Evolutionary conservation across 169 alveolate species (phyloP).

Genomic region (Plasmodium inui): DNA sequence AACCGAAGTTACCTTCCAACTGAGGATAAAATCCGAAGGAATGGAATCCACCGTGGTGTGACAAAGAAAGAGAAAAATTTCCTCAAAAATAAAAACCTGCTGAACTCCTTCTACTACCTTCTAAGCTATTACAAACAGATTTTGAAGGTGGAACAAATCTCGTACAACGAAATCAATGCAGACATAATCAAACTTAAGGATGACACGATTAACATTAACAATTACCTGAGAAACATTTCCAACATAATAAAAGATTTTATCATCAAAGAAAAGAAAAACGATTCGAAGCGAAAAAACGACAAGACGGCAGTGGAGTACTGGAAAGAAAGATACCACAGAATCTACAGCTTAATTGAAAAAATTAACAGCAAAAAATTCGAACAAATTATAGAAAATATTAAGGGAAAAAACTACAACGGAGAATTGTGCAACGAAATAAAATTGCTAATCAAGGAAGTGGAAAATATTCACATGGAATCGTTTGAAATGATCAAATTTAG

Average conservation of each 20-base stretch:
- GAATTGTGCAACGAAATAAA: slow-evolving; percentile 68
- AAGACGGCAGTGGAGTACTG: slow-evolving; percentile 60
- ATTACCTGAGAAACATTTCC: slow-evolving; percentile 43
- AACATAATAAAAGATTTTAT: slow-evolving; percentile 41
- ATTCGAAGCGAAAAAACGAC: slow-evolving; percentile 41
- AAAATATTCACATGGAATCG: slow-evolving; percentile 68
- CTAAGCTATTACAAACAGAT: slow-evolving; percentile 61
- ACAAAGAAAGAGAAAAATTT: slow-evolving; percentile 8
- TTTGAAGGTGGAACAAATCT: slow-evolving; percentile 50
- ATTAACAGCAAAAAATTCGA: slow-evolving; percentile 67
- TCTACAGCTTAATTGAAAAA: slow-evolving; percentile 48
- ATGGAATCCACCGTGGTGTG: neutral
- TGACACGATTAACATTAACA: slow-evolving; percentile 34
- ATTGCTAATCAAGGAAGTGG: slow-evolving; percentile 42
- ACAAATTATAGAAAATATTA: slow-evolving; percentile 57
- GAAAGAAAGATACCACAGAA: slow-evolving; percentile 55
- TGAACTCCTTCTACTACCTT: slow-evolving; percentile 39
- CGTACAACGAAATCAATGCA: slow-evolving; percentile 37
- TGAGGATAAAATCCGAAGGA: neutral
- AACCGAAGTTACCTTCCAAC: neutral
- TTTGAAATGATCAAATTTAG: slow-evolving; percentile 75
- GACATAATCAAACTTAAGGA: slow-evolving; percentile 65
- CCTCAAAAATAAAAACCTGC: slow-evolving; percentile 6
- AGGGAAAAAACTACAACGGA: slow-evolving; percentile 30
- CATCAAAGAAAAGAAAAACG: slow-evolving; percentile 51